Conservation (phyloP, 2,329 filamentous ascomycete genomes). For the Aureobasidium melanogenum region DNA sequence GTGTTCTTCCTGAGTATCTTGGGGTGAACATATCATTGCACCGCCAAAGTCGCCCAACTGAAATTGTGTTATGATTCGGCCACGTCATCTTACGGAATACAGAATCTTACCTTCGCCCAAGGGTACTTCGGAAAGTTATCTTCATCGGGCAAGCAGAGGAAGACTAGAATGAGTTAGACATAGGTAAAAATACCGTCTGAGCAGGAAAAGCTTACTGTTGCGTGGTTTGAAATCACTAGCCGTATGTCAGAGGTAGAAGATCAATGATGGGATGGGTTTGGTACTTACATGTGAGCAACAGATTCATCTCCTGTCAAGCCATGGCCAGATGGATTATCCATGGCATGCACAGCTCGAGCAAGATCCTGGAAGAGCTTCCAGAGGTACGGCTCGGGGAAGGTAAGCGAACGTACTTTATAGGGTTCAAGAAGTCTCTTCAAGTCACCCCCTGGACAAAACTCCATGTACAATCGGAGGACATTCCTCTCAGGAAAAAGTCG, state of each 20-base stretch:
- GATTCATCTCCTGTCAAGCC: background rate
- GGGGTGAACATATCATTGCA: background rate
- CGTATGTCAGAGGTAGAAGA: background rate
- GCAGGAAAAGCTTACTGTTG: background rate
- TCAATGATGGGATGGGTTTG: no score
- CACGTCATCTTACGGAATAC: no score
- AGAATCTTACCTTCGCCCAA: background rate
- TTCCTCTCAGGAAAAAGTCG: background rate
- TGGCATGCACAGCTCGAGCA: background rate
- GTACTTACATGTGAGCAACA: background rate
- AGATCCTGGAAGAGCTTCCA: conserved; percentile 17
- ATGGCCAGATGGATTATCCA: background rate
- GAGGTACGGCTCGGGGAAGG: conserved; percentile 16
- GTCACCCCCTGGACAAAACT: conserved; percentile 11
- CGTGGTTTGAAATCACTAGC: conserved; percentile 2
- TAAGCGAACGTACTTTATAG: background rate
- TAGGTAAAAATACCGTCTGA: no score
- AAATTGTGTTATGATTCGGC: background rate
- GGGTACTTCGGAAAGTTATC: conserved; percentile 3
- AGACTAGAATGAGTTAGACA: background rate
- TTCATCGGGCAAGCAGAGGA: background rate
- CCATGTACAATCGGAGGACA: conserved; percentile 14
- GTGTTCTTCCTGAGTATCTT: background rate
- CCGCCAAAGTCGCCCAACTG: conserved; percentile 9
- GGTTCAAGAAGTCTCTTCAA: background rate